A percentile compares a stretch with the other conserved stretches of the same genome.
phyloP scores from a whole-genome alignment of 2,329 filamentous ascomycete species.

The Boeremia exigua region DNA sequence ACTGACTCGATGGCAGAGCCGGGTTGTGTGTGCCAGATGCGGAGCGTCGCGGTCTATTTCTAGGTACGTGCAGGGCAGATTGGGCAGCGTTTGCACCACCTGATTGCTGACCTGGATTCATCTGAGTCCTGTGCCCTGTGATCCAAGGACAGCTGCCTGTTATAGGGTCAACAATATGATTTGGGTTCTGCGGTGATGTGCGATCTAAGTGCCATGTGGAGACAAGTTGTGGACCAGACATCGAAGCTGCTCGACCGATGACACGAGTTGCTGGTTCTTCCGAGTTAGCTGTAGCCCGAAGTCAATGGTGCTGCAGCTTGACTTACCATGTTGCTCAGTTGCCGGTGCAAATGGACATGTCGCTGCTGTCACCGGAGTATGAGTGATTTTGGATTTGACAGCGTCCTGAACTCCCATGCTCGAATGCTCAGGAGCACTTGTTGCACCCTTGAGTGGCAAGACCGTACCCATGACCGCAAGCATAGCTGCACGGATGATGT shows the following conservation, averaged over 20 bases:
- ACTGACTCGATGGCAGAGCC: slow-evolving; percentile 10
- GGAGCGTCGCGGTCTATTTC: slow-evolving; percentile 13
- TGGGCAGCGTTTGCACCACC: slow-evolving; percentile 1
- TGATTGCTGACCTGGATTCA: background rate
- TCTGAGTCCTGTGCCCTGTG: slow-evolving; percentile 2
- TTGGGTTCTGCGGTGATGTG: background rate
- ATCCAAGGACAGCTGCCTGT: slow-evolving; percentile 2
- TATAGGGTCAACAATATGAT: background rate
- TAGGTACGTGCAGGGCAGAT: slow-evolving; percentile 17
- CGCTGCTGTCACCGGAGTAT: background rate
- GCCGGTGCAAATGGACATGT: background rate
- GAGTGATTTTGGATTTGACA: background rate
- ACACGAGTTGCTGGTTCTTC: slow-evolving; percentile 12
- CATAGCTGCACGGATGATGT: slow-evolving; percentile 32
- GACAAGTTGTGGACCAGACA: background rate
- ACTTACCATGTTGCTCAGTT: slow-evolving; percentile 16
- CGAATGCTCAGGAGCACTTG: background rate
- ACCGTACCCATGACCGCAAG: slow-evolving; percentile 1
- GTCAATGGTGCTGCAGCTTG: background rate
- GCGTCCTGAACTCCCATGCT: background rate
- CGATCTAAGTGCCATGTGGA: background rate
- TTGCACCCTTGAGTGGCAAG: background rate
- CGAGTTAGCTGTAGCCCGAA: slow-evolving; percentile 15
- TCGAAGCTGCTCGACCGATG: background rate
- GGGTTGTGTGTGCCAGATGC: slow-evolving; percentile 19